phyloP scores from a whole-genome alignment of 495 filamentous ascomycete genomes.

The Chaetomium fimeti region DNA sequence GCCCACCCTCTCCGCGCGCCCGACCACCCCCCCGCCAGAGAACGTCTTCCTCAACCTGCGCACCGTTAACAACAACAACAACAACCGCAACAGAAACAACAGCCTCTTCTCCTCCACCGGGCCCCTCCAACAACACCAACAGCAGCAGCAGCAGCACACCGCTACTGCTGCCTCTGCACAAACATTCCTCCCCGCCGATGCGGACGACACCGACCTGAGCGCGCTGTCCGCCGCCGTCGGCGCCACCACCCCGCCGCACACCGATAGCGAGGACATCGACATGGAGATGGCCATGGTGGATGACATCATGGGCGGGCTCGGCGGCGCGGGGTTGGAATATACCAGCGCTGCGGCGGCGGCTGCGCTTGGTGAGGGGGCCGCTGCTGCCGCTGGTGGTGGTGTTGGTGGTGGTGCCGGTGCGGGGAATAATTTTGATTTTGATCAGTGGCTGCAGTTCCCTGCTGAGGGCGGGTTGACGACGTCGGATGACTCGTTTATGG shows the following conservation, averaged over 20 bases:
- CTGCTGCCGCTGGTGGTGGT: background rate
- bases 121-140: background rate
- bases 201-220: background rate
- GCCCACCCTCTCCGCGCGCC: constrained; percentile 23
- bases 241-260: constrained; percentile 25
- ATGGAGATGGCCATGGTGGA: constrained; percentile 22
- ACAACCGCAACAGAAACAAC: background rate
- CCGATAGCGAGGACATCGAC: constrained; percentile 27
- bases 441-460: constrained; percentile 48
- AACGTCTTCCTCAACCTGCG: constrained; percentile 24
- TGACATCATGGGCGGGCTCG: background rate
- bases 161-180: background rate
- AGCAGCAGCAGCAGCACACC: background rate
- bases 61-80: background rate
- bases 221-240: background rate
- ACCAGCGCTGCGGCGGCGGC: constrained; percentile 2
- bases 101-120: constrained; percentile 2
- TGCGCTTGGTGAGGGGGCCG: background rate
- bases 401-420: background rate
- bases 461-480: constrained; percentile 34
- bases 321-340: background rate
- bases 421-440: constrained; percentile 43
- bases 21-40: constrained; percentile 48
- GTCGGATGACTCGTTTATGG: constrained; percentile 26
- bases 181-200: background rate